phyloP scores from a whole-genome alignment of 1,284 basidiomycete species.

The Trametes polyzona region DNA sequence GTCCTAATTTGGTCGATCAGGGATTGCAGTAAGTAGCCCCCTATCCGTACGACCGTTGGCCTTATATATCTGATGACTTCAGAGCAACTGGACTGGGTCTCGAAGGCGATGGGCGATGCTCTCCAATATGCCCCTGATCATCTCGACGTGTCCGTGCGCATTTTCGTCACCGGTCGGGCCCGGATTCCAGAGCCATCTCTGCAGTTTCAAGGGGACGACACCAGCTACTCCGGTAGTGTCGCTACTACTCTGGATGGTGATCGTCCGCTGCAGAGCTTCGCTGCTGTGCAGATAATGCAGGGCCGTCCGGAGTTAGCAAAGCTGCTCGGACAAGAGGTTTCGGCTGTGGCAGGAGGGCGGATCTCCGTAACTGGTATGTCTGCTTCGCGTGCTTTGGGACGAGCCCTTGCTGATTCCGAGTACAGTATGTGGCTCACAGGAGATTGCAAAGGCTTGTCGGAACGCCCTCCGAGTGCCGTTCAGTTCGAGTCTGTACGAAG shows the following conservation, averaged over 20 bases:
- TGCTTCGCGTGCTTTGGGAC: not conserved
- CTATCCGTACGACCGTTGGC: not conserved
- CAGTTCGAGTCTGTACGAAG: slow-evolving; percentile 44
- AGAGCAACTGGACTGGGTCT: slow-evolving; percentile 47
- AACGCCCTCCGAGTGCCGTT: slow-evolving; percentile 41
- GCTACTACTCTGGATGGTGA: slow-evolving; percentile 1
- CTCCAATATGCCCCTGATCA: slow-evolving; percentile 33
- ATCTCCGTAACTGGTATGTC: slow-evolving; percentile 46
- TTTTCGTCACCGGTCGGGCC: slow-evolving; percentile 40
- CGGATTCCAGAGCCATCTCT: slow-evolving; percentile 1
- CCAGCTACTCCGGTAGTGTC: slow-evolving; percentile 2
- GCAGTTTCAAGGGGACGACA: slow-evolving; percentile 4
- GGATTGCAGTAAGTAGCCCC: slow-evolving; percentile 37
- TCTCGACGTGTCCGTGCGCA: slow-evolving; percentile 39
- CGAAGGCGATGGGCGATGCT: slow-evolving; percentile 36
- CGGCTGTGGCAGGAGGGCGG: slow-evolving; percentile 19
- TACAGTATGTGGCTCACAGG: slow-evolving; percentile 51
- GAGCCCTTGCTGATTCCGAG: not conserved
- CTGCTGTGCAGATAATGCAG: slow-evolving; percentile 28
- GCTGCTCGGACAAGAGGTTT: slow-evolving; percentile 32
- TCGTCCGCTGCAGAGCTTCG: slow-evolving; percentile 19
- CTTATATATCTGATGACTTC: not conserved
- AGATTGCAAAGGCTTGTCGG: slow-evolving; percentile 43
- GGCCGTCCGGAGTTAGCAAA: slow-evolving; percentile 37
- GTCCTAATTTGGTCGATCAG: slow-evolving; percentile 51